Conservation (phyloP, 768 basidiomycete species). For the Lactarius sp. region DNA sequence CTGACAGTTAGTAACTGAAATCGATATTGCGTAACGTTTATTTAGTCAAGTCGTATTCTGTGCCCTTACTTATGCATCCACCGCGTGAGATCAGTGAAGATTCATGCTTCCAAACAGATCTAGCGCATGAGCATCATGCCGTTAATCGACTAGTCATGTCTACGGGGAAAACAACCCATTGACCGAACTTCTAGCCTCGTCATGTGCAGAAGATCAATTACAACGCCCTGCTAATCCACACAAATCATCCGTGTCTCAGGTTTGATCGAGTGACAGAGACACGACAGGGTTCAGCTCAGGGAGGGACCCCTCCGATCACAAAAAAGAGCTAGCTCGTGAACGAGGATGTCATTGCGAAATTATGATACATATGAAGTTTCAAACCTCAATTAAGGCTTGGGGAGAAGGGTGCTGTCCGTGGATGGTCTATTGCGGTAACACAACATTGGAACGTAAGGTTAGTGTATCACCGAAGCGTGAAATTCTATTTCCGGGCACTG, state of each 20-base stretch:
- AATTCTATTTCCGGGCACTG: conserved; percentile 42
- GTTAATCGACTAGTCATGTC: background rate
- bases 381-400: background rate
- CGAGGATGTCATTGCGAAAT: background rate
- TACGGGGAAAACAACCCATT: background rate
- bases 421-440: conserved; percentile 1
- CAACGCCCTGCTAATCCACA: background rate
- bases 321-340: background rate
- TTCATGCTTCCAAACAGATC: background rate
- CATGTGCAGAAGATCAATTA: background rate
- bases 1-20: background rate
- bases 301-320: too few species aligned
- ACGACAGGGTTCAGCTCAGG: background rate
- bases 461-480: background rate
- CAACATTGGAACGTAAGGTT: background rate
- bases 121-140: too few species aligned
- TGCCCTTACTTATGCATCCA: background rate
- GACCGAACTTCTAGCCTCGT: background rate
- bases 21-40: too few species aligned
- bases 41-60: too few species aligned
- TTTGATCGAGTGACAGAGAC: background rate
- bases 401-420: background rate
- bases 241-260: background rate
- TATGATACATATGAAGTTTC: background rate
- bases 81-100: background rate